Base-by-base conservation (phyloP, 2,329 filamentous ascomycete genomes). In the Celoporthe dispersa region DNA sequence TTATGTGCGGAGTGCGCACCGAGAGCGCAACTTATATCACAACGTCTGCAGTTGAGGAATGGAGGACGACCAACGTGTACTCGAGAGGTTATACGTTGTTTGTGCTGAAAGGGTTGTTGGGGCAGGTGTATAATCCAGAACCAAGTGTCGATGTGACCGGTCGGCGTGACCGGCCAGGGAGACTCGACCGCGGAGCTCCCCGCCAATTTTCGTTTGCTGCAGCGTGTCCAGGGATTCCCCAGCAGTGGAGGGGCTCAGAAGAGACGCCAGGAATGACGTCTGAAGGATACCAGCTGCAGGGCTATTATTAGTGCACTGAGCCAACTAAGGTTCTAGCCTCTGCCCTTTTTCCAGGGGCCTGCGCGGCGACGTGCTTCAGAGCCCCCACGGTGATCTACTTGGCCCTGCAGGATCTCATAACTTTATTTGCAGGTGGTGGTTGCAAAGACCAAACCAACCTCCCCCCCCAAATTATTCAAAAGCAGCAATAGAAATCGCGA, bases 171-270 rank as follows among this genome's bases (percentile, higher is more conserved):
- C 22, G 60, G 2, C 25, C 39, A 28, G 19, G 16, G 61, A 48
- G 55, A 65, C 61, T 61, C 48, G n/a, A 33, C 64, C 48, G 63
- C 48, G 68, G 57, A 59, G 41, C 41, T 51, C 68, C 68, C 68
- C 64, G 37, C 68, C 44, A 70, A 65, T 70, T 68, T 73, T 69
- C 57, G 63, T 68, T 33, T n/a, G 19, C 67, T 68, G 57, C 44
- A n/a, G 44, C 44, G 22, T 67, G 53, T 39, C 48, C 35, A 67
- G 57, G 35, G 69, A 66, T 39, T 48, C 57, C 57, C 66, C 41
- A 67, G 51, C 28, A 61, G 62, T 64, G 67, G 63, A 64, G 44
- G 53, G 57, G 67, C 65, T 59, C 28, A 39, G 44, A 66, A 41
- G 63, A 59, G 63, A 59, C 53, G 64, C 41, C 31, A 55, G 37